Percentiles rank a stretch among this genome's conserved stretches.
Evolutionary conservation across 495 filamentous ascomycete species (phyloP).

Genomic region (Durotheca rogersii): DNA sequence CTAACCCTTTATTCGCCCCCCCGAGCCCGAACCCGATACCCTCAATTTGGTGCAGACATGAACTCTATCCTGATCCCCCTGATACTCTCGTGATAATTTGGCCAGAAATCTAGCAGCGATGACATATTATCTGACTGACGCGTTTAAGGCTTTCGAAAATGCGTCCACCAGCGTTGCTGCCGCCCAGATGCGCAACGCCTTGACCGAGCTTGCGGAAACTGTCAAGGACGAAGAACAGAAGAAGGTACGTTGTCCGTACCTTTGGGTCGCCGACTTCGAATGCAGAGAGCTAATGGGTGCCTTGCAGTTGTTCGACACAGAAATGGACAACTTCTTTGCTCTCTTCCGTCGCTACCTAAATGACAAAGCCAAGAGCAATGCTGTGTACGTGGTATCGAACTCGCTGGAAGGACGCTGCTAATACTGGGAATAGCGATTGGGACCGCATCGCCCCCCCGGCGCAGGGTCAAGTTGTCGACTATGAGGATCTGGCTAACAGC

Average conservation of each 20-base stretch:
- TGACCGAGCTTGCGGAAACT: conserved; percentile 88
- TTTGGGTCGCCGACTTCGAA: not conserved
- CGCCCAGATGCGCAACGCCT: conserved; percentile 96
- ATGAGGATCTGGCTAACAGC: conserved; percentile 78
- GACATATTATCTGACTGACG: conserved; percentile 9
- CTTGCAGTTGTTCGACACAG: conserved; percentile 79
- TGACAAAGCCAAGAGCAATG: conserved; percentile 97
- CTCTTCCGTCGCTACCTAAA: conserved; percentile 97
- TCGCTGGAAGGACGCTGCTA: conserved; percentile 26
- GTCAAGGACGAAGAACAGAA: conserved; percentile 80
- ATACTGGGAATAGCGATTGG: conserved; percentile 64
- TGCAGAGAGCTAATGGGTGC: conserved; percentile 9
- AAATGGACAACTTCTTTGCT: conserved; percentile 99
- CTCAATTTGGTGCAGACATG: too few relatives aligned
- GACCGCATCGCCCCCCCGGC: conserved; percentile 92
- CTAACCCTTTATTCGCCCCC: too few relatives aligned
- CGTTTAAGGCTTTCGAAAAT: conserved; percentile 90
- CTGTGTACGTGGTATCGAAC: conserved; percentile 54
- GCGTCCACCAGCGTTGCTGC: conserved; percentile 96
- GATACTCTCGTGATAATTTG: not conserved
- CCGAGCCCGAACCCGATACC: too few relatives aligned
- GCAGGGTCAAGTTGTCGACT: conserved; percentile 88
- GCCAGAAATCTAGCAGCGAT: conserved; percentile 1
- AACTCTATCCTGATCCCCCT: too few relatives aligned
- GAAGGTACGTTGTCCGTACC: conserved; percentile 64